A percentile compares a stretch with the other conserved stretches of the same genome.
These are phyloP conservation scores for Pinus albicaulis DNA, from an alignment of 75 land plant genomes.

Conservation along the genomic window DNA sequence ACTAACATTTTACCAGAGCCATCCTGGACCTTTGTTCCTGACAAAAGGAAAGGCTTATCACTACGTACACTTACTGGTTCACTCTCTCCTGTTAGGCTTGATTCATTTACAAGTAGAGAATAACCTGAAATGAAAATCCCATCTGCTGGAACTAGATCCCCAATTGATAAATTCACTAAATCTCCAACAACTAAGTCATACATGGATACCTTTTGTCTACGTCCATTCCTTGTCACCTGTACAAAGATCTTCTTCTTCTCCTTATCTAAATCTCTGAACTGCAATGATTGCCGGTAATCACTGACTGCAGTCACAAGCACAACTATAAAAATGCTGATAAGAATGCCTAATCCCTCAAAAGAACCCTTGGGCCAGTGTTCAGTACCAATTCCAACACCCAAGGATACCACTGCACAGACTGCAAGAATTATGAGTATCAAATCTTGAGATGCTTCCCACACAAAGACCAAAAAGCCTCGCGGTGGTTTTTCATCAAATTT, in stretches of 20 bases:
- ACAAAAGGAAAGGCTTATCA: slow-evolving; percentile 75
- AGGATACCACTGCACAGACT: slow-evolving; percentile 77
- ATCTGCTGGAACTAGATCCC: slow-evolving; percentile 91
- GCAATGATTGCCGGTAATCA: slow-evolving; percentile 92
- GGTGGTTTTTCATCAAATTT: slow-evolving; percentile 61
- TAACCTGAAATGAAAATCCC: slow-evolving; percentile 83
- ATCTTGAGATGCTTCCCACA: slow-evolving; percentile 95
- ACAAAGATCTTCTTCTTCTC: slow-evolving; percentile 90
- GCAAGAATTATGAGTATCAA: slow-evolving; percentile 78
- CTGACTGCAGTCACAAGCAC: slow-evolving; percentile 91
- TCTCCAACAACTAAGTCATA: slow-evolving; percentile 87
- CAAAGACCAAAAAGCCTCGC: slow-evolving; percentile 82
- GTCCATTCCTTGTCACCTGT: slow-evolving; percentile 68
- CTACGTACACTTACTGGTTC: slow-evolving; percentile 62
- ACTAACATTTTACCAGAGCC: slow-evolving; percentile 85
- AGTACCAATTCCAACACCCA: slow-evolving; percentile 71
- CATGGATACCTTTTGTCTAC: slow-evolving; percentile 67
- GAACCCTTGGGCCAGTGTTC: slow-evolving; percentile 91
- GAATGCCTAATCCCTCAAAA: slow-evolving; percentile 95
- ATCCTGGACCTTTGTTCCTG: slow-evolving; percentile 88
- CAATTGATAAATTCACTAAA: slow-evolving; percentile 72
- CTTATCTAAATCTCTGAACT: slow-evolving; percentile 86
- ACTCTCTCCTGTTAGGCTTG: slow-evolving; percentile 90
- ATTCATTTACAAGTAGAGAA: slow-evolving; percentile 77
- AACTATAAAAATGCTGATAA: slow-evolving; percentile 78